phyloP scores from a whole-genome alignment of 2,329 filamentous ascomycete species.

The Pestalotiopsis sp. region DNA sequence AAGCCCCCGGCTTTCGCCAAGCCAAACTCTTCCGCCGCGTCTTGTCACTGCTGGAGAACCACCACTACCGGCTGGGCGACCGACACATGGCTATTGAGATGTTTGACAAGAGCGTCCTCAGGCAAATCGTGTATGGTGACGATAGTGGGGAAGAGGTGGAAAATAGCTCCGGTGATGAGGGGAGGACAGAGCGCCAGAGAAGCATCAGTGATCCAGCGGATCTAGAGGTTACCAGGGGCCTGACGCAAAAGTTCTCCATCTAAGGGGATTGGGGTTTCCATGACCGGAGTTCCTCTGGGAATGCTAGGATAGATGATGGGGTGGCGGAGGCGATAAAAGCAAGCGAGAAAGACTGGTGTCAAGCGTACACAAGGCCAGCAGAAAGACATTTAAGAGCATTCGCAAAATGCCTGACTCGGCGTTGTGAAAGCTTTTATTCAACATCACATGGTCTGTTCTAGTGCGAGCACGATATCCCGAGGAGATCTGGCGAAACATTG shows the following conservation, averaged over 20 bases:
- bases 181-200: constrained; percentile 57
- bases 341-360: not conserved
- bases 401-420: not conserved
- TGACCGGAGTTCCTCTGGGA: not conserved
- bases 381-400: not conserved
- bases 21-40: constrained; percentile 80
- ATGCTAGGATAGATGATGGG: not conserved
- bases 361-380: not conserved
- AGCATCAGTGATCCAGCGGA: constrained; percentile 44
- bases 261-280: not conserved
- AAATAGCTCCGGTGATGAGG: constrained; percentile 49
- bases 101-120: constrained; percentile 87
- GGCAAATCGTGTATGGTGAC: constrained; percentile 79
- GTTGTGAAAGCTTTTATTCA: not conserved
- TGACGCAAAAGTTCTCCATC: constrained; percentile 14
- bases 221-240: constrained; percentile 17
- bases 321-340: not conserved
- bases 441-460: not conserved
- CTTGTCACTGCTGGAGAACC: constrained; percentile 80
- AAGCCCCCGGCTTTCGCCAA: constrained; percentile 73
- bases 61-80: constrained; percentile 84
- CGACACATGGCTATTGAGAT: constrained; percentile 90
- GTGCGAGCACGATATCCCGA: not conserved
- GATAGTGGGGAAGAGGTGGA: constrained; percentile 35
- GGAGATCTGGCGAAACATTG: not conserved